phyloP scores from a whole-genome alignment of 441 rosid genomes.

The Croton setiger region DNA sequence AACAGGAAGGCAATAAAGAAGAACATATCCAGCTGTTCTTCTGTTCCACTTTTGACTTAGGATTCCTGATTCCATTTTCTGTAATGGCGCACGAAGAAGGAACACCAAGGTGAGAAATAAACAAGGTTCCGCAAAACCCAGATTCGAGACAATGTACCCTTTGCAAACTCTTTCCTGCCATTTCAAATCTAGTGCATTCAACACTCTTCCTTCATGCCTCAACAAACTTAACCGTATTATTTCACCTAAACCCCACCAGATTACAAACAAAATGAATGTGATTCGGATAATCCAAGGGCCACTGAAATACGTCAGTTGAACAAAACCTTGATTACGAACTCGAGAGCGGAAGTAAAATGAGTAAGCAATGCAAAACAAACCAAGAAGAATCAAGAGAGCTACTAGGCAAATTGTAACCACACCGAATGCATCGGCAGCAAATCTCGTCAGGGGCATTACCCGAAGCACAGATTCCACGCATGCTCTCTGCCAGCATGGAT shows the following conservation, averaged over 20 bases:
- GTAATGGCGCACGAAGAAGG: slow-evolving; percentile 92
- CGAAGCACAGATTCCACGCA: slow-evolving; percentile 94
- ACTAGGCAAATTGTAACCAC: slow-evolving; percentile 91
- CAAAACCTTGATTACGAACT: slow-evolving; percentile 43
- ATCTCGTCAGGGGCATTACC: slow-evolving; percentile 99
- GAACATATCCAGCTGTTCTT: slow-evolving; percentile 55
- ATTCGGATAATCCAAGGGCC: slow-evolving; percentile 95
- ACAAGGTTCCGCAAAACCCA: slow-evolving; percentile 98
- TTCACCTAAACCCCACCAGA: slow-evolving; percentile 96
- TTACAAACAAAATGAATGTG: slow-evolving; percentile 57
- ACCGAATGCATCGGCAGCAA: slow-evolving; percentile 96
- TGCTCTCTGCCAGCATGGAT: slow-evolving; percentile 99
- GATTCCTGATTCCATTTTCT: slow-evolving; percentile 65
- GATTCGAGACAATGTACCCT: slow-evolving; percentile 79
- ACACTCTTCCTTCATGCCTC: slow-evolving; percentile 49
- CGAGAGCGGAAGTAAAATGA: slow-evolving; percentile 71
- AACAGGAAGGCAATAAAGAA: slow-evolving; percentile 74
- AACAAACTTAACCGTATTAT: slow-evolving; percentile 66
- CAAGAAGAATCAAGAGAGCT: slow-evolving; percentile 60
- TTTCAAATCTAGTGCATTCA: slow-evolving; percentile 54
- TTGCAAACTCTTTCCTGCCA: slow-evolving; percentile 96
- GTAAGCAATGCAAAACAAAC: slow-evolving; percentile 77
- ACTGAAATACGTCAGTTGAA: slow-evolving; percentile 65
- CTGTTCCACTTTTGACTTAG: slow-evolving; percentile 72
- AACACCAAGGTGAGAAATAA: slow-evolving; percentile 78